These are phyloP conservation scores for Sporobolomyces phaffii DNA, from an alignment of 768 basidiomycete species.

Conservation along the genomic window DNA sequence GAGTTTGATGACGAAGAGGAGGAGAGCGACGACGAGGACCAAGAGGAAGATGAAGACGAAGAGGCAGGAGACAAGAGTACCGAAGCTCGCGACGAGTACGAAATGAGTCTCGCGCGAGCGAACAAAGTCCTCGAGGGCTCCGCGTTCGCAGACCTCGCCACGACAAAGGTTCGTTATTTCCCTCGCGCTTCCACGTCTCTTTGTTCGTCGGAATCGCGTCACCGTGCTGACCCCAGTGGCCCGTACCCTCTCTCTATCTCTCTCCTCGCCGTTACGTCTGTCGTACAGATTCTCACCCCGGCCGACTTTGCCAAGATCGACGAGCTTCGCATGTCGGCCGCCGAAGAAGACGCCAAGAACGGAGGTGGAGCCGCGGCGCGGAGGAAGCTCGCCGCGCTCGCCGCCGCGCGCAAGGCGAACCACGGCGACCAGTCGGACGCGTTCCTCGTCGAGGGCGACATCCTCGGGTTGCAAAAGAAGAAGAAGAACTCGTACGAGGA, in stretches of 20 bases:
- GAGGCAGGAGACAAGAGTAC: constrained; percentile 5
- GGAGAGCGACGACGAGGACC: constrained; percentile 40
- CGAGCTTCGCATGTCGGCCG: constrained; percentile 76
- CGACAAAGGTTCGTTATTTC: constrained; percentile 59
- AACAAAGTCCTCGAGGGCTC: constrained; percentile 45
- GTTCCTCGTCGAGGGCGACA: constrained; percentile 76
- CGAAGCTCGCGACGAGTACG: constrained; percentile 33
- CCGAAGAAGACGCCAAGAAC: constrained; percentile 61
- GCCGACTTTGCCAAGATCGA: constrained; percentile 90
- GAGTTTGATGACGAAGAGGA: constrained; percentile 35
- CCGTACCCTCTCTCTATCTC: too few relatives aligned
- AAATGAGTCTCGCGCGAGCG: constrained; percentile 38
- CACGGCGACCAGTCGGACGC: constrained; percentile 41
- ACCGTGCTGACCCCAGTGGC: too few relatives aligned
- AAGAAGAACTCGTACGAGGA: constrained; percentile 88
- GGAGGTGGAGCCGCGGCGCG: constrained; percentile 72
- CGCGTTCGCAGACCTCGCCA: constrained; percentile 64
- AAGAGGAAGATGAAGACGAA: constrained; percentile 6
- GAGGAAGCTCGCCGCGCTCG: constrained; percentile 76
- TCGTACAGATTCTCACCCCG: constrained; percentile 79
- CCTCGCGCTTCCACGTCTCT: too few relatives aligned
- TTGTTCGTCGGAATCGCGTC: too few relatives aligned
- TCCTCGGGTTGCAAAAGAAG: constrained; percentile 89
- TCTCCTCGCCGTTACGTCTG: not conserved
- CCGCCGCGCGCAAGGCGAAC: constrained; percentile 60